Evolutionary conservation across 1,284 basidiomycete species (phyloP).

Genomic region (Puccinia horiana): DNA sequence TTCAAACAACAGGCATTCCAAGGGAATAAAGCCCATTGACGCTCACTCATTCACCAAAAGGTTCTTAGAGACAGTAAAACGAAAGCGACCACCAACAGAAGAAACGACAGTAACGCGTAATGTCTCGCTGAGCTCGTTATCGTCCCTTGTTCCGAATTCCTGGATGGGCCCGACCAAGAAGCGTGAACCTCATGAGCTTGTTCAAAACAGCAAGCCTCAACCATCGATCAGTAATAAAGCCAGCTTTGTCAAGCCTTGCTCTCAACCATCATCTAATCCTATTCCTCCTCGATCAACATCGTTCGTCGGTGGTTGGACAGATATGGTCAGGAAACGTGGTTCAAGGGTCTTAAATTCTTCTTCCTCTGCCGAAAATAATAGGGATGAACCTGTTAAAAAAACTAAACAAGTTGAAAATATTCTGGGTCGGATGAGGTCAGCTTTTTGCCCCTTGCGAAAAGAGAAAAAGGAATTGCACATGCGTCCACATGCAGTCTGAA

Average conservation of each 20-base stretch:
- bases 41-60: constrained; percentile 33
- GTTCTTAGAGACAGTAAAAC: constrained; percentile 23
- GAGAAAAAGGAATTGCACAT: background rate
- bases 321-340: constrained; percentile 17
- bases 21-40: constrained; percentile 42
- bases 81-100: background rate
- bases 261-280: background rate
- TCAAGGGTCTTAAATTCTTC: background rate
- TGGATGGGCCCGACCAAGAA: constrained; percentile 16
- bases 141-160: constrained; percentile 14
- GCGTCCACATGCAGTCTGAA: background rate
- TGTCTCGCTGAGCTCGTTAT: constrained; percentile 33
- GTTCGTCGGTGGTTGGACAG: background rate
- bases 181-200: background rate
- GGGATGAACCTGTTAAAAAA: constrained; percentile 28
- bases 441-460: background rate
- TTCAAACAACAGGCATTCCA: constrained; percentile 28
- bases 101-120: background rate
- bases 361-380: background rate
- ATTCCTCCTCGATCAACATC: background rate
- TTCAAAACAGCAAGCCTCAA: background rate
- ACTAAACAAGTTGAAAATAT: constrained; percentile 13
- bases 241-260: background rate
- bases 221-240: background rate
- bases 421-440: constrained; percentile 26